phyloP scores from a whole-genome alignment of 495 filamentous ascomycete genomes.

The Hypoxylon lienhwacheense region DNA sequence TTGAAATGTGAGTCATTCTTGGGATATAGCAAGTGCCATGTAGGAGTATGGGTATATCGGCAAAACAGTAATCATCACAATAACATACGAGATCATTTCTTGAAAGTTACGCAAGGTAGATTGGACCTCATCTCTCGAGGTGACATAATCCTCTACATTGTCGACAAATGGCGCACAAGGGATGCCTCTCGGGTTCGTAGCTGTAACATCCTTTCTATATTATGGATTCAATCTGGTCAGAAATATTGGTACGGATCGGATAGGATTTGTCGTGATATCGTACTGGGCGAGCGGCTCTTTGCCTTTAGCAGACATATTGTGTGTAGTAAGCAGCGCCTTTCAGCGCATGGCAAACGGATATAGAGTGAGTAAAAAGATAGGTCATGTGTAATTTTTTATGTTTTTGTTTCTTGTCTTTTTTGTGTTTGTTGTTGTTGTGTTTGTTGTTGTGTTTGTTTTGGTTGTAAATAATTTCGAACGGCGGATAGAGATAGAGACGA shows the following conservation, averaged over 20 bases:
- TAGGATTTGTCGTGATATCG: constrained; percentile 4
- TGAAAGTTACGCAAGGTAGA: constrained; percentile 88
- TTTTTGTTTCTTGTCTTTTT: background rate
- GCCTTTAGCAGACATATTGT: constrained; percentile 41
- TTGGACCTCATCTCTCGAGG: constrained; percentile 84
- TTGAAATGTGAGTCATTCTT: no score
- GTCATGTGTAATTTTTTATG: no score
- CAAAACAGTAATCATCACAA: background rate
- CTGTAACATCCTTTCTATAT: constrained; percentile 53
- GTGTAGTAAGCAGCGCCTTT: constrained; percentile 1
- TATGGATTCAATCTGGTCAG: constrained; percentile 1
- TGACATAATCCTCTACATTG: constrained; percentile 92
- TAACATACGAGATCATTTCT: constrained; percentile 91
- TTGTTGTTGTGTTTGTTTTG: no score
- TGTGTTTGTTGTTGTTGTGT: no score
- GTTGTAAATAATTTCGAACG: no score
- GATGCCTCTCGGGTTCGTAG: constrained; percentile 90
- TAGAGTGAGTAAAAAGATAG: background rate
- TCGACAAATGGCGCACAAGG: constrained; percentile 94
- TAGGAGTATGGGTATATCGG: background rate
- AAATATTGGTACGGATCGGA: background rate
- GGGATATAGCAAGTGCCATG: no score
- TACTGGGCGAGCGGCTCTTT: constrained; percentile 38
- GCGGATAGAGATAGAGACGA: no score
- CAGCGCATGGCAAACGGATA: constrained; percentile 10